phyloP scores from a whole-genome alignment of 2,329 filamentous ascomycete genomes.

The Apiospora sp. region DNA sequence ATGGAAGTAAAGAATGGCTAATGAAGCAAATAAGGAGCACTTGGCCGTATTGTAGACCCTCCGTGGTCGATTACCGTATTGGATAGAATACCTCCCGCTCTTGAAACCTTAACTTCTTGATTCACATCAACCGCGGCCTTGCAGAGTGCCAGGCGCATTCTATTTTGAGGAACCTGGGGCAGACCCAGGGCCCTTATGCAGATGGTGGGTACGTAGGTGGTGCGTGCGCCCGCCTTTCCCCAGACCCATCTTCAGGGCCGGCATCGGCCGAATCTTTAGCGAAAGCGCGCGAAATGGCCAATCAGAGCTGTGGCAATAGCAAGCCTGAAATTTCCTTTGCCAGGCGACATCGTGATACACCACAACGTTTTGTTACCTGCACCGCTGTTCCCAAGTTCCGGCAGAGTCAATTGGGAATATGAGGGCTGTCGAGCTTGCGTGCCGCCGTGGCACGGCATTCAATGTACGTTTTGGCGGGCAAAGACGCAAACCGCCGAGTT shows the following conservation, averaged over 20 bases:
- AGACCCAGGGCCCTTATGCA: neutral
- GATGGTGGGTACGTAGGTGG: neutral
- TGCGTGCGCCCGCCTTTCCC: conserved; percentile 7
- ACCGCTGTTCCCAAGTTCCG: neutral
- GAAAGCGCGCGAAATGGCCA: neutral
- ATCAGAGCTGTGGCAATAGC: conserved; percentile 11
- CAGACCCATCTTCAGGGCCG: conserved; percentile 4
- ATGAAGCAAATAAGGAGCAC: too few species aligned
- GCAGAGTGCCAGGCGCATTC: too few species aligned
- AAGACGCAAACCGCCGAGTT: neutral
- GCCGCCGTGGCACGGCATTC: conserved; percentile 41
- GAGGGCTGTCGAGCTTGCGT: conserved; percentile 43
- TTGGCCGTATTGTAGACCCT: too few species aligned
- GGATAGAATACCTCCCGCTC: too few species aligned
- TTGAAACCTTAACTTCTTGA: too few species aligned
- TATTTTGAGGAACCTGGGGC: too few species aligned
- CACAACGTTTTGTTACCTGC: conserved; percentile 5
- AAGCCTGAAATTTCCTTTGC: conserved; percentile 10
- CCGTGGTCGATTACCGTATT: too few species aligned
- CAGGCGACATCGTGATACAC: neutral
- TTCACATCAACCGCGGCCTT: too few species aligned
- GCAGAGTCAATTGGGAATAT: conserved; percentile 37
- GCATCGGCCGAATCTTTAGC: conserved; percentile 8
- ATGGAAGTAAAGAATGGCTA: too few species aligned
- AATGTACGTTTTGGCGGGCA: conserved; percentile 34